Evolutionary conservation across 2,329 filamentous ascomycete species (phyloP), one percentile per base, ranked within the genome.

Genomic region (Apiospora hydei): DNA sequence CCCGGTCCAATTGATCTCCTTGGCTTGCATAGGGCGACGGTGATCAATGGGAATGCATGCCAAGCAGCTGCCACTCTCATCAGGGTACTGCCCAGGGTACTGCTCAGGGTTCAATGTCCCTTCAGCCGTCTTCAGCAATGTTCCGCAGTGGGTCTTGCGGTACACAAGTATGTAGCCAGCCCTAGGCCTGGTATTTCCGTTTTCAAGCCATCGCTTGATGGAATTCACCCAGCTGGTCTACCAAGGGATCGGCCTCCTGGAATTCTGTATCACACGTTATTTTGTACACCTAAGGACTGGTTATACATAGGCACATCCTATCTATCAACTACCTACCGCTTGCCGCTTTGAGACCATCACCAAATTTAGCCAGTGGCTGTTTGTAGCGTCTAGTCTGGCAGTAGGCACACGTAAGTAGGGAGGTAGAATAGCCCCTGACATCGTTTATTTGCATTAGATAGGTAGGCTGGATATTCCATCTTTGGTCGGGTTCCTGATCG

Each of bases 1-100:
- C 47, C 49, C 49, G n/a, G 49, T 24, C 49, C 49, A 51, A 26
- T 38, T 38, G 34, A 38, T 24, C n/a, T 41, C 34, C 57, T 64
- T 64, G 57, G 57, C 57, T 64, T 64, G 57, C 57, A 64, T 64
- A 64, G 34, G 57, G 34, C 18, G 26, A 30, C 26, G 26, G 26
- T 30, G 26, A 30, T 30, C 26, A 30, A 41, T 64, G 57, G 53
- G 57, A 64, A 41, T 64, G 57, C 57, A 64, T 64, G 57, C 57
- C 57, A 64, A 64, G 57, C 57, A 41, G 3, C 34, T 64, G 57
- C 34, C 57, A 6, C 57, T 8, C n/a, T 64, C 34, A 34, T 34
- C 34, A 34, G 34, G 34, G 34, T 34, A 34, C 3, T 3, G 3
- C 34, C 6, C 3, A 3, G 6, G 3, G 3, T 34, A 34, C 6